Percentiles rank a stretch among this genome's conserved stretches.
Conservation (phyloP, 371 early-diverging fungal genomes). For the Lichtheimia ramosa region DNA sequence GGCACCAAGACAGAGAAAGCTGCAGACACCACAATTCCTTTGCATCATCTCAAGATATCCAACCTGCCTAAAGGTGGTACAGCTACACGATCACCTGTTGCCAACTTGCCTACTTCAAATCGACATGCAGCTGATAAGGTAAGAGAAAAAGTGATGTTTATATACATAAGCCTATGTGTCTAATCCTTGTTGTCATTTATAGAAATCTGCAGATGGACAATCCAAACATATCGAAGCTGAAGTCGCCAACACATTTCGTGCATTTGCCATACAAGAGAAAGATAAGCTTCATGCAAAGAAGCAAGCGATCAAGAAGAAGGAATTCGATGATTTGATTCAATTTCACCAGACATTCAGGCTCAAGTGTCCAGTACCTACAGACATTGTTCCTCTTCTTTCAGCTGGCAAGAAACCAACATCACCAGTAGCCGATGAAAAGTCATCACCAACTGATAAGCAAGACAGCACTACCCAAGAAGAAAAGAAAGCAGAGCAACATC, state of each 20-base stretch:
- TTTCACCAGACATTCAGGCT: conserved; percentile 78
- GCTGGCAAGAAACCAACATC: conserved; percentile 34
- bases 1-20: not conserved
- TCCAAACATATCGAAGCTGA: conserved; percentile 49
- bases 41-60: conserved; percentile 35
- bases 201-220: conserved; percentile 1
- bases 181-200: not conserved
- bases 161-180: not conserved
- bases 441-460: conserved; percentile 6
- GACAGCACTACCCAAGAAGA: not conserved
- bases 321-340: conserved; percentile 75
- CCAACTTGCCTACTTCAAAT: conserved; percentile 28
- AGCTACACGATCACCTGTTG: conserved; percentile 31
- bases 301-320: conserved; percentile 69
- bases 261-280: conserved; percentile 77
- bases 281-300: conserved; percentile 79
- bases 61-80: conserved; percentile 29
- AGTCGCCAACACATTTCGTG: conserved; percentile 61
- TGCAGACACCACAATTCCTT: conserved; percentile 12
- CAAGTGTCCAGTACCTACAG: conserved; percentile 75
- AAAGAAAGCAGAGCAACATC: not conserved
- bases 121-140: conserved; percentile 23
- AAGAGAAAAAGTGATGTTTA: not conserved
- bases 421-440: conserved; percentile 5
- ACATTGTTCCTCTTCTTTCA: conserved; percentile 70